Evolutionary conservation across 176 grass and related monocot species (phyloP), one percentile per base, ranked within the genome.

Genomic region (Carex scoparia): DNA sequence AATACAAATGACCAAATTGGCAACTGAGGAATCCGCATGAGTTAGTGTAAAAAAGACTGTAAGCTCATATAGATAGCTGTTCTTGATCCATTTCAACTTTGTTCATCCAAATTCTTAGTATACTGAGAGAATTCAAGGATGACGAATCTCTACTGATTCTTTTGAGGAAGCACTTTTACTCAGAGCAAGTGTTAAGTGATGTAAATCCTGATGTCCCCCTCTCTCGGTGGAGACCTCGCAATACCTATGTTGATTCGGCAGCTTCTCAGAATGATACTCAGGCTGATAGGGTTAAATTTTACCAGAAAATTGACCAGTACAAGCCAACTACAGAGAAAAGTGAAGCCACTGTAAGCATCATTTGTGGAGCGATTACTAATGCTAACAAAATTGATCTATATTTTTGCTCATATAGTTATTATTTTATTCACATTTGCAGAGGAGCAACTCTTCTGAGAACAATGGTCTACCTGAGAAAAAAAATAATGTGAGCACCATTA

Each of bases 111-210:
- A 64, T 64, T 35, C 64, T 63, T 74, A 91, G 86, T 69, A 88
- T 98, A 86, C 90, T 98, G 57, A 87, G 54, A 23, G 90, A 95
- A 56, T 90, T 93, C 61, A 91, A 86, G 57, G 70, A 94, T 66
- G 87, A 91, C 8, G 51, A 19, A 73, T 80, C 49, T 23, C 60
- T 87, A 68, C 82, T 90, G 84, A 27, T 81, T 81, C 69, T 81
- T 73, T 85, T 98, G 60, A 89, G 86, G 31, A 89, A 55, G 19
- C 81, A 95, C 78, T 95, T 86, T 70, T 95, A 90, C 78, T 81
- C 87, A 7, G 96, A 98, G 87, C 88, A 84, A 89, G 87, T 98
- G 48, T 95, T 88, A 19, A 86, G 46, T 71, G 96, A 98, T 75
- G 65, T 90, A 76, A 82, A 98, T 90, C 85, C 88, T 84, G 91